Conservation (phyloP, 768 basidiomycete genomes). For the Mrakia frigida region DNA sequence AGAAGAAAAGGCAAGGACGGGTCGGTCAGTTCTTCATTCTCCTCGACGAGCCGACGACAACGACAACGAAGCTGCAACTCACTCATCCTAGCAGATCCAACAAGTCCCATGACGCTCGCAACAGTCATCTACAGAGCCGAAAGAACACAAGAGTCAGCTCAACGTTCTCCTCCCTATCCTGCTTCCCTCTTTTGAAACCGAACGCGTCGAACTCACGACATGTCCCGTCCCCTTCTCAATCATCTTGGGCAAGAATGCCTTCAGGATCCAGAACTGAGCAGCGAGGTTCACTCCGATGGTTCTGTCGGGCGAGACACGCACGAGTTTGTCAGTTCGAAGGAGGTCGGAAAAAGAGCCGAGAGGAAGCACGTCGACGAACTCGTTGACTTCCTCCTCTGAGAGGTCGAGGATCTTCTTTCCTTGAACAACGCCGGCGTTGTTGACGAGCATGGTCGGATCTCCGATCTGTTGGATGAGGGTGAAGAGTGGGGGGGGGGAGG, state of each 20-base stretch:
- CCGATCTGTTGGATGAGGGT: conserved; percentile 56
- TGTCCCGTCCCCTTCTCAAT: conserved; percentile 73
- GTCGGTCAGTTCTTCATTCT: conserved; percentile 17
- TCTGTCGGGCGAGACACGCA: conserved; percentile 46
- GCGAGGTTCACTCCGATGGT: conserved; percentile 85
- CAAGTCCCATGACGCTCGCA: conserved; percentile 66
- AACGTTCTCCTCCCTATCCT: neutral
- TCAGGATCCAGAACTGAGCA: conserved; percentile 84
- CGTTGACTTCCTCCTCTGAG: conserved; percentile 65
- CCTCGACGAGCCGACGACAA: conserved; percentile 24
- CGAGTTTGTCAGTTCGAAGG: too few relatives aligned
- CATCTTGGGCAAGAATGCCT: conserved; percentile 87
- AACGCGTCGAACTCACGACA: conserved; percentile 55
- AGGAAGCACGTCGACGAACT: conserved; percentile 49
- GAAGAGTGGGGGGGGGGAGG: neutral
- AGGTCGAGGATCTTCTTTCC: conserved; percentile 81
- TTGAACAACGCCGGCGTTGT: conserved; percentile 92
- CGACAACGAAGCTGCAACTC: conserved; percentile 41
- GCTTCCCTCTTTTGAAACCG: too few relatives aligned
- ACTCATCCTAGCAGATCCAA: conserved; percentile 73
- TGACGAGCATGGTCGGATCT: conserved; percentile 80
- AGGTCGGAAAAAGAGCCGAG: neutral
- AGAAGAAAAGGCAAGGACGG: conserved; percentile 21
- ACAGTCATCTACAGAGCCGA: conserved; percentile 61
- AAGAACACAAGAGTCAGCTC: conserved; percentile 13